These are phyloP conservation scores for Xylariaceae sp. DNA, from an alignment of 2,329 filamentous ascomycete species.

Conservation along the genomic window DNA sequence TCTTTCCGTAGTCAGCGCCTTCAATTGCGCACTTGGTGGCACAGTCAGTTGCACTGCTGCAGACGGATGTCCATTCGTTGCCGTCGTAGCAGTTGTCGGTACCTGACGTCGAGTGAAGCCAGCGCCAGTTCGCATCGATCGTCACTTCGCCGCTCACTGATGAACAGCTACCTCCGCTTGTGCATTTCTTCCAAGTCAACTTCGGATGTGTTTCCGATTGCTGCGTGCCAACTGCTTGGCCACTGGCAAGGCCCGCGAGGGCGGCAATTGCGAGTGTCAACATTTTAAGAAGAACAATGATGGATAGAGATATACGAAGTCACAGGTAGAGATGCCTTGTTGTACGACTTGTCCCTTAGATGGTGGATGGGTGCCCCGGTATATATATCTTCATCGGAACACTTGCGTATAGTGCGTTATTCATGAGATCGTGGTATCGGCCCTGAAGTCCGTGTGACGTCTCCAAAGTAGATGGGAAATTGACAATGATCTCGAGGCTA, in stretches of 20 bases:
- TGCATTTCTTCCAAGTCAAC: slow-evolving; percentile 48
- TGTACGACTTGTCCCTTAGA: no score
- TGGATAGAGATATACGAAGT: not conserved
- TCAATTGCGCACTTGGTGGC: slow-evolving; percentile 45
- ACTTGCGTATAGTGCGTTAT: no score
- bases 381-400: no score
- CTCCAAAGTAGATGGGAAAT: no score
- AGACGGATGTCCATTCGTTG: slow-evolving; percentile 38
- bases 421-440: no score
- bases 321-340: no score
- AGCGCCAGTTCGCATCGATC: slow-evolving; percentile 54
- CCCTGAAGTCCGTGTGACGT: no score
- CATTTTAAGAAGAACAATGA: slow-evolving; percentile 23
- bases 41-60: slow-evolving; percentile 39
- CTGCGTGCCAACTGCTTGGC: slow-evolving; percentile 44
- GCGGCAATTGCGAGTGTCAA: slow-evolving; percentile 31
- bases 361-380: no score
- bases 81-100: slow-evolving; percentile 51
- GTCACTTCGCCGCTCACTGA: slow-evolving; percentile 44
- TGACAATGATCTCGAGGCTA: no score
- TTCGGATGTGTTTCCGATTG: slow-evolving; percentile 44
- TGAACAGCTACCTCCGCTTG: slow-evolving; percentile 42
- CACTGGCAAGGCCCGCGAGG: slow-evolving; percentile 38
- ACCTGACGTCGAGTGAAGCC: slow-evolving; percentile 44
- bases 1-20: slow-evolving; percentile 44